Evolutionary conservation across 768 basidiomycete species (phyloP), one percentile per base, ranked within the genome.

Genomic region (Boletus rubroflammeus): DNA sequence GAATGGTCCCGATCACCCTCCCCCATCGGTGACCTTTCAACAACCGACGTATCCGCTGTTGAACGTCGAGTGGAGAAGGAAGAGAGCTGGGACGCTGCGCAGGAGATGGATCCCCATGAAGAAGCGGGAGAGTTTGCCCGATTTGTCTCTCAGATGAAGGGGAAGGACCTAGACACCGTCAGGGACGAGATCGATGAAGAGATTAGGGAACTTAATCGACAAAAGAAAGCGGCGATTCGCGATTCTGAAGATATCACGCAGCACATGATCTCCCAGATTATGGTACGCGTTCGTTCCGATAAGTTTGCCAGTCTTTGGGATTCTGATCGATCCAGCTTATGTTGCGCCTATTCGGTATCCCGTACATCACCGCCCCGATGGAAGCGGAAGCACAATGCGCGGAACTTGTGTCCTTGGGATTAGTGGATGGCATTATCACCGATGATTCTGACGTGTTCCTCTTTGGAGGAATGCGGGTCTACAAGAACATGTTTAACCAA

Each of bases 401-500:
- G 0, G 86, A 92, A 61, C 85, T 99, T 9, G 86, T 93, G 8
- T 75, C 82, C 5, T 78, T 98, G 14, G 83, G 85, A 15, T 78
- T 98, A 28, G 96, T 97, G 35, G 94, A 99, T 59, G 97, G 97
- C 0, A 89, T 99, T 51, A 98, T 99, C 68, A 99, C 97, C 0
- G 97, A 99, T 69, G 97, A 99, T 71, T 97, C 93, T 5, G 97
- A 99, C 66, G 94, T 98, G 46, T 99, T 99, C 73, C 85, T 99
- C 46, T 99, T 99, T 62, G 97, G 97, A 31, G 96, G 93, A 23
- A 73, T 81, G 60, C 86, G 93, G n/a, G 92, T 98, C 19, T 97
- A 90, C 80, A 97, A 96, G 74, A 98, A 99, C 69, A 96, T 99
- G 90, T 99, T 99, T 76, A 98, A 98, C 68, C 96, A 98, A 71